phyloP scores from a whole-genome alignment of 257 asterid genomes.

The Coffea canephora region DNA sequence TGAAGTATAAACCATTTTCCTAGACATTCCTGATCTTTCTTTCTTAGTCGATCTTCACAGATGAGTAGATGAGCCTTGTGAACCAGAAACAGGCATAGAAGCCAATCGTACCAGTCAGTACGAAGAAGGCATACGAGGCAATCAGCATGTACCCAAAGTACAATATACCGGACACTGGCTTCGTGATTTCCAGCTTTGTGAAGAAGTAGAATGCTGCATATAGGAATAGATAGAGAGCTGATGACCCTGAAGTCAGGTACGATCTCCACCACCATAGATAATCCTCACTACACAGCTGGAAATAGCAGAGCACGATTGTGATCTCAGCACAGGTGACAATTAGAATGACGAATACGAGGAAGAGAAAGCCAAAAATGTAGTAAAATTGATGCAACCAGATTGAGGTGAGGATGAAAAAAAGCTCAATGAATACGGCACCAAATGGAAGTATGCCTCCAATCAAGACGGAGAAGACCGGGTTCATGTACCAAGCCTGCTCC shows the following conservation, averaged over 20 bases:
- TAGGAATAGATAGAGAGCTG: conserved; percentile 77
- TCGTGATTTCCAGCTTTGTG: conserved; percentile 85
- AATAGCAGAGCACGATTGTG: conserved; percentile 81
- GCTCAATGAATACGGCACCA: conserved; percentile 90
- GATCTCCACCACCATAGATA: conserved; percentile 98
- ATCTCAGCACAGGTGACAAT: conserved; percentile 87
- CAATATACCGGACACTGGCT: conserved; percentile 70
- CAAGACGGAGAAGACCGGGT: conserved; percentile 68
- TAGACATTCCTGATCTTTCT: no score
- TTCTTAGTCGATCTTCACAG: conserved; percentile 76
- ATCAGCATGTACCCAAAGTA: conserved; percentile 91
- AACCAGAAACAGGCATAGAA: conserved; percentile 89
- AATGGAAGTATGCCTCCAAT: conserved; percentile 92
- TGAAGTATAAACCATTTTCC: conserved; percentile 10
- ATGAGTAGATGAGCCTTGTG: conserved; percentile 86
- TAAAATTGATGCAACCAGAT: conserved; percentile 92
- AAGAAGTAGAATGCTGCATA: conserved; percentile 81
- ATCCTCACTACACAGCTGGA: conserved; percentile 96
- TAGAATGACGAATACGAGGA: conserved; percentile 74
- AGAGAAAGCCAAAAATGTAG: conserved; percentile 84
- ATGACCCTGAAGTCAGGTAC: conserved; percentile 76
- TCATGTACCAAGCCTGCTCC: conserved; percentile 89
- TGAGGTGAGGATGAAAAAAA: conserved; percentile 85
- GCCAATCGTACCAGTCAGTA: conserved; percentile 84
- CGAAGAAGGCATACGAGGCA: conserved; percentile 79